Evolutionary conservation across 176 grass and related monocot genomes (phyloP), one percentile per base, ranked within the genome.

Genomic region (Musa itinerans): DNA sequence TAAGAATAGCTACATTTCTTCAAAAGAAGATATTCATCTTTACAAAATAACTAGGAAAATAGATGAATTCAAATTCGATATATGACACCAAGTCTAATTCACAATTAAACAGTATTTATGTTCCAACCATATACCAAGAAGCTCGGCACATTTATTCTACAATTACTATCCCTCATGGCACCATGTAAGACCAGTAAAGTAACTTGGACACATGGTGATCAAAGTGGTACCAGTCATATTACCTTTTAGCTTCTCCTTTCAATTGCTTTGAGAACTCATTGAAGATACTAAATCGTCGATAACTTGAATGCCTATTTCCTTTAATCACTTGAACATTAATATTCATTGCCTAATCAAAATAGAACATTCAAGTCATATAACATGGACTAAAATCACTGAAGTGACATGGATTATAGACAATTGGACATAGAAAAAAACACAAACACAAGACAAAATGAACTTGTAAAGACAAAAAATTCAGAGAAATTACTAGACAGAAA

Each of bases 261-360:
- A 97, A 78, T 73, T 93, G 87, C 82, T 97, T 92, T 10, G 93
- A 97, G 71, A 97, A 97, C 74, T 97, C 93, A n/a, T 87, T 97
- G 79, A 97, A 97, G 76, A 97, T 82, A 91, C 90, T 93, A 69
- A 93, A 84, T 68, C 89, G 81, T 54, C 93, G 82, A 81, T 89
- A 68, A 79, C 65, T 90, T 76, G 83, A 81, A 81, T 85, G 70
- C 26, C 81, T 89, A 64, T 84, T 83, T 76, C 27, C 68, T 43
- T 80, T 71, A 68, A 11, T 21, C 43, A 83, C 27, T 83, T 75
- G 83, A 34, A 69, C 65, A 80, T 89, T 83, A 62, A 75, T 76
- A 78, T 26, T 78, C 22, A 53, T 59, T 17, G 62, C 88, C 93
- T 97, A 70, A 50, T 9, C 29, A 50, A 69, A 25, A 76, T n/a